phyloP scores from a whole-genome alignment of 352 stramenopile genomes.

The Hyaloperonospora arabidopsidis region DNA sequence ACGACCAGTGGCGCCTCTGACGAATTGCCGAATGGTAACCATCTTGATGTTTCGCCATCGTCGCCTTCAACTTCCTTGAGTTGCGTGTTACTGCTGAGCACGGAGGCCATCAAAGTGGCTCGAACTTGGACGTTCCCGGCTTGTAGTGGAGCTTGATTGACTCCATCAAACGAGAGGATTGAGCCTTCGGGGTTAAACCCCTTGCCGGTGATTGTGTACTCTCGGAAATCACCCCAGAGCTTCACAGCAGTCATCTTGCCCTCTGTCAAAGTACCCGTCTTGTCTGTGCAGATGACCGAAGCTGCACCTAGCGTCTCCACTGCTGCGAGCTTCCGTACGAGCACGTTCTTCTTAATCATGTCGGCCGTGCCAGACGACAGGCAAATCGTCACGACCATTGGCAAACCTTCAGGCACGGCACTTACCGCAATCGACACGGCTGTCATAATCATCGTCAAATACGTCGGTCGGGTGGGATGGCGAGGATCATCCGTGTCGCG shows the following conservation, averaged over 20 bases:
- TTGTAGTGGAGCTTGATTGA: slow-evolving; percentile 31
- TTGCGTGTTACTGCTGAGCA: slow-evolving; percentile 73
- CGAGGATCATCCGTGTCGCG: slow-evolving; percentile 46
- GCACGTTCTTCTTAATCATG: slow-evolving; percentile 73
- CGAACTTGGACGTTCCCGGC: slow-evolving; percentile 48
- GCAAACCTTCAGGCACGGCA: slow-evolving; percentile 68
- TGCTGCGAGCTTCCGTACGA: slow-evolving; percentile 81
- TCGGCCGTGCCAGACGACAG: slow-evolving; percentile 57
- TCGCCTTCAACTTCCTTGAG: slow-evolving; percentile 56
- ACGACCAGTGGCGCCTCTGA: slow-evolving; percentile 70
- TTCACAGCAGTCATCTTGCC: slow-evolving; percentile 80
- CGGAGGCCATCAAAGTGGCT: slow-evolving; percentile 46
- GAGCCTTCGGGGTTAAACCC: slow-evolving; percentile 51
- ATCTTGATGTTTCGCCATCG: slow-evolving; percentile 24
- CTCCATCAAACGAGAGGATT: slow-evolving; percentile 37
- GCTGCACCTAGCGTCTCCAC: slow-evolving; percentile 84
- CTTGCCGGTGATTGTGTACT: slow-evolving; percentile 61
- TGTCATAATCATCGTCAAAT: slow-evolving; percentile 92
- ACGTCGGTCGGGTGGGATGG: slow-evolving; percentile 71
- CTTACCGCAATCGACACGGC: slow-evolving; percentile 83
- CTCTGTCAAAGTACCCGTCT: slow-evolving; percentile 92
- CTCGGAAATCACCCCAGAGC: slow-evolving; percentile 62
- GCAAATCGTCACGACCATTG: slow-evolving; percentile 80
- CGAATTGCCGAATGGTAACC: slow-evolving; percentile 59
- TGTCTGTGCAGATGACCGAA: slow-evolving; percentile 90